These are phyloP conservation scores for Laburnicola sp. DNA, from an alignment of 2,329 filamentous ascomycete species.

Conservation along the genomic window DNA sequence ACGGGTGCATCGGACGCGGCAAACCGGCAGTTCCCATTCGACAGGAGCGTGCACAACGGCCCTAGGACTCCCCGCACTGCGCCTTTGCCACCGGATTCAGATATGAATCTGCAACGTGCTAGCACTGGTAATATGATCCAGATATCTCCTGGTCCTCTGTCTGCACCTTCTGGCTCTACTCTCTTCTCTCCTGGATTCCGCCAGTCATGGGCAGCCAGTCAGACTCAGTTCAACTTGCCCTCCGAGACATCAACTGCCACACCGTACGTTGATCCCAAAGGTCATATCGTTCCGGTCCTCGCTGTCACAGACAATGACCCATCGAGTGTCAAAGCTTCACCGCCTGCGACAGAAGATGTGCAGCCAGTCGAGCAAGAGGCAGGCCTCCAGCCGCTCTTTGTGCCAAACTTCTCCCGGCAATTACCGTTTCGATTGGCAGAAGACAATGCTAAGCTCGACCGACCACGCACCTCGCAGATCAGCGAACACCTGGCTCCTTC, in stretches of 20 bases:
- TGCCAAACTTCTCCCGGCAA: constrained; percentile 47
- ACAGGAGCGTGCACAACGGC: constrained; percentile 34
- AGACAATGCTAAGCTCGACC: constrained; percentile 16
- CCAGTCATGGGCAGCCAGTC: constrained; percentile 47
- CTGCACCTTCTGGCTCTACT: constrained; percentile 41
- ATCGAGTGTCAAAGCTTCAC: constrained; percentile 11
- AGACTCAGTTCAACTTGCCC: constrained; percentile 39
- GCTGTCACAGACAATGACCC: constrained; percentile 35
- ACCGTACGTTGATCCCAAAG: constrained; percentile 44
- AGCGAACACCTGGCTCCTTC: constrained; percentile 22
- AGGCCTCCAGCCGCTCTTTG: constrained; percentile 18
- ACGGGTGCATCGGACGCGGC: constrained; percentile 27
- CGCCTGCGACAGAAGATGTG: constrained; percentile 14
- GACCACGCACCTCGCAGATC: constrained; percentile 16
- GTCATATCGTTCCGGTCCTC: constrained; percentile 42
- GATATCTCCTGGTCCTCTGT: constrained; percentile 49
- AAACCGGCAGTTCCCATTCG: constrained; percentile 40
- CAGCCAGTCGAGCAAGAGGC: constrained; percentile 17
- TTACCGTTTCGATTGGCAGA: constrained; percentile 33
- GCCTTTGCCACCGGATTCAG: constrained; percentile 52
- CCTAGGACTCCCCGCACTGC: constrained; percentile 44
- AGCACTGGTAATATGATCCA: constrained; percentile 47
- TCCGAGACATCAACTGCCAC: constrained; percentile 32
- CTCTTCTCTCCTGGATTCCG: constrained; percentile 43
- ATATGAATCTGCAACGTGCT: constrained; percentile 51